Conservation (phyloP, 2,329 filamentous ascomycete genomes). For the Paecilomyces dactylethromorphus region DNA sequence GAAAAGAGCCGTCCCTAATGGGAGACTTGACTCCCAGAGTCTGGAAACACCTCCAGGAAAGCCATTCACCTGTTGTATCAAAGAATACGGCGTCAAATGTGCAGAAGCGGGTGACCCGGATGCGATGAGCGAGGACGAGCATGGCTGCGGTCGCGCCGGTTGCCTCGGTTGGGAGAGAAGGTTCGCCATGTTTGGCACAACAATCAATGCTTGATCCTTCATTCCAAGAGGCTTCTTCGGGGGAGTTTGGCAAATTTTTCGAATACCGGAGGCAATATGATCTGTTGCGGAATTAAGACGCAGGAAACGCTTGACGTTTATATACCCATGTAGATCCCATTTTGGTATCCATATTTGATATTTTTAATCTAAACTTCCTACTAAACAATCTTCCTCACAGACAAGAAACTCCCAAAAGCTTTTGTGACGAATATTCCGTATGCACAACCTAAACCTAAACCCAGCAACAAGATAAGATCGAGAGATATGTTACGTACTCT, state of each 20-base stretch:
- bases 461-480: not conserved
- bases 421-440: not conserved
- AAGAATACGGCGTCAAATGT: constrained; percentile 58
- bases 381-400: not conserved
- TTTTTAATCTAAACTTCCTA: not conserved
- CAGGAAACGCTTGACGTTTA: not conserved
- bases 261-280: not conserved
- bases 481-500: not conserved
- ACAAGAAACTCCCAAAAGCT: not conserved
- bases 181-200: constrained; percentile 61
- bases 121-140: constrained; percentile 20
- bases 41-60: constrained; percentile 41
- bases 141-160: constrained; percentile 37
- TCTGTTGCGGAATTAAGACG: not conserved
- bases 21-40: constrained; percentile 8
- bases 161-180: constrained; percentile 53
- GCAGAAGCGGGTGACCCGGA: constrained; percentile 17
- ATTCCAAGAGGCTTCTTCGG: not conserved
- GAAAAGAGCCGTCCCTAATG: constrained; percentile 40
- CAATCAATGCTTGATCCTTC: constrained; percentile 36
- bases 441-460: not conserved
- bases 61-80: constrained; percentile 64
- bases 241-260: not conserved
- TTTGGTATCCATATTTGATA: not conserved
- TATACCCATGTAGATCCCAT: not conserved